A percentile compares a stretch with the other conserved stretches of the same genome.
phyloP scores from a whole-genome alignment of 2,329 filamentous ascomycete species.

The Byssothecium circinans region DNA sequence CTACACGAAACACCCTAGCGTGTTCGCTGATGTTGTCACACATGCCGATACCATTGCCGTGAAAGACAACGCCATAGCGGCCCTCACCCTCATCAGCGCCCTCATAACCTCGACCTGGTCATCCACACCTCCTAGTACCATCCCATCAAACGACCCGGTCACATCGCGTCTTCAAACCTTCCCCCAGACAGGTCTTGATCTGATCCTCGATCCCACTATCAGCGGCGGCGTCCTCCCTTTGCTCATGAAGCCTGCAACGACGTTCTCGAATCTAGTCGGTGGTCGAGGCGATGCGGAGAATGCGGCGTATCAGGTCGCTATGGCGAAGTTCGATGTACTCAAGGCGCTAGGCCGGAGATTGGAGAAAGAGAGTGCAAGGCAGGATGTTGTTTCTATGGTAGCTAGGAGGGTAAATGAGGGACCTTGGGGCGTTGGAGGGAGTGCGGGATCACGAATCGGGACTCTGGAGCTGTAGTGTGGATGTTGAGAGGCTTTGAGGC shows the following conservation, averaged over 20 bases:
- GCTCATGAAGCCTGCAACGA: slow-evolving; percentile 59
- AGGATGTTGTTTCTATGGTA: slow-evolving; percentile 47
- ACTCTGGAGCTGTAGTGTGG: slow-evolving; percentile 50
- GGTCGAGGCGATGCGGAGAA: slow-evolving; percentile 60
- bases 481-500: too few species aligned
- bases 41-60: slow-evolving; percentile 61
- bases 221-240: slow-evolving; percentile 56
- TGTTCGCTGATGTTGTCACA: slow-evolving; percentile 56
- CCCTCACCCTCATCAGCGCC: slow-evolving; percentile 55
- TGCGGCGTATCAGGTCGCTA: slow-evolving; percentile 59
- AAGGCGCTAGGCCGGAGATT: slow-evolving; percentile 52
- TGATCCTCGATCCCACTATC: slow-evolving; percentile 56
- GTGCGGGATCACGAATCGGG: slow-evolving; percentile 49
- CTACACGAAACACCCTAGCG: slow-evolving; percentile 50
- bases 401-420: slow-evolving; percentile 47
- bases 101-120: slow-evolving; percentile 60
- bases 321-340: slow-evolving; percentile 60
- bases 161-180: slow-evolving; percentile 41
- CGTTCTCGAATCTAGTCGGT: slow-evolving; percentile 61
- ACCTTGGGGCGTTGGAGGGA: slow-evolving; percentile 44
- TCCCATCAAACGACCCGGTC: slow-evolving; percentile 56
- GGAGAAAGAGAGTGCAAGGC: slow-evolving; percentile 39
- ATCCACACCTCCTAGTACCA: slow-evolving; percentile 44
- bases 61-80: slow-evolving; percentile 58
- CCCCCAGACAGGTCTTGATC: slow-evolving; percentile 50